Evolutionary conservation across 768 basidiomycete species (phyloP), one percentile per base, ranked within the genome.

Genomic region (Suillus spraguei): DNA sequence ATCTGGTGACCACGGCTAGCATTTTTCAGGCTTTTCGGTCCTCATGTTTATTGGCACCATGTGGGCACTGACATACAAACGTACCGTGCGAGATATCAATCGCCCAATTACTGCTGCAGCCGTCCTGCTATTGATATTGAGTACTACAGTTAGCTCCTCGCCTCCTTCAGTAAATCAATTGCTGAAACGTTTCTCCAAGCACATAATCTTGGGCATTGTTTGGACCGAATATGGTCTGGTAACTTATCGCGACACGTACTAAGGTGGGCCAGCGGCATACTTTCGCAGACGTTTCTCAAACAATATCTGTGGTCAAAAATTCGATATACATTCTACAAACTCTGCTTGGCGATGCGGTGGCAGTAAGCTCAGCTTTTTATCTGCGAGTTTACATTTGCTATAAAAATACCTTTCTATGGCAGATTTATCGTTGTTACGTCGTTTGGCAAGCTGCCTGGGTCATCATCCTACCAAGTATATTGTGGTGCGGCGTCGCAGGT

Each of bases 261-360:
- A 64, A 14, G 70, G 68, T 5, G 73, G 71, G 1, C 72, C 73
- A 6, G 6, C 62, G 17, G 70, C 62, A 3, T 74, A 64, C 62
- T 50, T n/a, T 50, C 8, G 49, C 24, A 28, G 49, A 69, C 41
- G 58, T 61, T 10, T 66, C 67, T 42, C 60, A 74, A 47, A 52
- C 53, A 10, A 70, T 68, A 2, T 71, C 70, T 52, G 50, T 71
- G 22, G 67, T 70, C 60, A 73, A 73, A 49, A 71, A 66, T 55
- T 65, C 63, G 1, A 58, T 73, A 6, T 71, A 69, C 54, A 38
- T 41, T 32, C 2, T 68, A 2, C 66, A 68, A 54, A 63, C 62
- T n/a, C 59, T 63, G 11, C 42, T 63, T 24, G 62, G 62, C 16
- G 62, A 63, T 33, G 62, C 44, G 24, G 59, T 63, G 9, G 62